Conservation (phyloP, 805 yeast genomes). For the Cyberlindnera mississippiensis region DNA sequence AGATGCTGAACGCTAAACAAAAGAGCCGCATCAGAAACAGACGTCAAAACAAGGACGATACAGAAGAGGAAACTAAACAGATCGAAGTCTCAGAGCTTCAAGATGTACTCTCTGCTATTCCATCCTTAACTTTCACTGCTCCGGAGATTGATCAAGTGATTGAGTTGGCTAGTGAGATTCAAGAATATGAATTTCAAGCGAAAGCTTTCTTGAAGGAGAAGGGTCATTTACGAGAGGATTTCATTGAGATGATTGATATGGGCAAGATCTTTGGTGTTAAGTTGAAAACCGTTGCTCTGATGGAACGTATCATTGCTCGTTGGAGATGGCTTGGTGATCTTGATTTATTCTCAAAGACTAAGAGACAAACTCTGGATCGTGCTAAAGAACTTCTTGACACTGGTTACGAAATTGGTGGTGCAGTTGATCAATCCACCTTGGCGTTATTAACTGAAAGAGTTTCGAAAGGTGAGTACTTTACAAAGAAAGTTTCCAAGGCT, state of each 20-base stretch:
- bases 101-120: slow-evolving; percentile 41
- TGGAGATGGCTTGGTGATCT: slow-evolving; percentile 36
- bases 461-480: slow-evolving; percentile 17
- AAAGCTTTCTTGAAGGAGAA: slow-evolving; percentile 33
- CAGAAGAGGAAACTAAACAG: slow-evolving; percentile 8
- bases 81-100: slow-evolving; percentile 18
- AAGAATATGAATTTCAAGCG: slow-evolving; percentile 46
- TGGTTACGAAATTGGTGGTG: slow-evolving; percentile 26
- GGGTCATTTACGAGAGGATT: slow-evolving; percentile 37
- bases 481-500: slow-evolving; percentile 4
- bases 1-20: slow-evolving; percentile 37
- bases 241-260: slow-evolving; percentile 48
- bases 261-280: slow-evolving; percentile 60
- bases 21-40: slow-evolving; percentile 36
- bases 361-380: slow-evolving; percentile 20
- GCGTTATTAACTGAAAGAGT: slow-evolving; percentile 10
- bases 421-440: slow-evolving; percentile 18
- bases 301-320: slow-evolving; percentile 37
- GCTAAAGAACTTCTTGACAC: slow-evolving; percentile 22
- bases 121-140: slow-evolving; percentile 45
- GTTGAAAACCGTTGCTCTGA: slow-evolving; percentile 42
- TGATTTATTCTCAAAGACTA: slow-evolving; percentile 17
- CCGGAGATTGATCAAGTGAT: slow-evolving; percentile 58
- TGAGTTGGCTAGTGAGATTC: slow-evolving; percentile 49
- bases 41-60: slow-evolving; percentile 10